Evolutionary conservation across 2,329 filamentous ascomycete genomes (phyloP), one percentile per base, ranked within the genome.

Genomic region (Elsinoe necatrix): DNA sequence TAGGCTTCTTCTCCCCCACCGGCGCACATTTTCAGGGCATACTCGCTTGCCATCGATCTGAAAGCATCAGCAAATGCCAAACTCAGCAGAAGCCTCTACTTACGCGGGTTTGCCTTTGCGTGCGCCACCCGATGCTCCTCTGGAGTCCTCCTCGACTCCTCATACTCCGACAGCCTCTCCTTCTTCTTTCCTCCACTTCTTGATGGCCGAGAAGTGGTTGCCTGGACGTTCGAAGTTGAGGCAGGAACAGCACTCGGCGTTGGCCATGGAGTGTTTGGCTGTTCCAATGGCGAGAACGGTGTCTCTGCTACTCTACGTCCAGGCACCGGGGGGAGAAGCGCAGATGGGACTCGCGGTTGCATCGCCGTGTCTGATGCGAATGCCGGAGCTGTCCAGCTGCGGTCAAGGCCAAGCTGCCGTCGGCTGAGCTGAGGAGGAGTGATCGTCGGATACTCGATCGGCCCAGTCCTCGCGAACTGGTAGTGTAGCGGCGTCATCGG

Each of bases 41-140:
- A 27, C 41, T 20, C 41, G 20, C 29, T 20, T 54, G 29, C 18
- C 31, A 18, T 18, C 23, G 41, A 11, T 25, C 34, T 18, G 14
- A 27, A 41, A 21, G 14, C 20, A 27, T 54, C 34, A 54, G 50
- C 20, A 23, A 23, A 3, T 12, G 14, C 16, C 18, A 37, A n/a
- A 9, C 1, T 9, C 11, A 18, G 21, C 18, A 12, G 21, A 7
- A 54, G 23, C 14, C 12, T 11, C 9, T 41, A 21, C 50, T 54
- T 27, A 54, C 50, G 16, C 14, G 29, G 29, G 21, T 54, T 18
- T 21, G 12, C 29, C 20, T 41, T 9, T 8, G 5, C 18, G 14
- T 39, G 16, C 2, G 34, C 29, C 3, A 23, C 48, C 11, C 41
- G 5, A 27, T 59, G 58, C 48, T 59, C 54, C 50, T 59, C 58